Evolutionary conservation across 1,139 yeast species (phyloP).

Genomic region (Diutina pseudorugosa): DNA sequence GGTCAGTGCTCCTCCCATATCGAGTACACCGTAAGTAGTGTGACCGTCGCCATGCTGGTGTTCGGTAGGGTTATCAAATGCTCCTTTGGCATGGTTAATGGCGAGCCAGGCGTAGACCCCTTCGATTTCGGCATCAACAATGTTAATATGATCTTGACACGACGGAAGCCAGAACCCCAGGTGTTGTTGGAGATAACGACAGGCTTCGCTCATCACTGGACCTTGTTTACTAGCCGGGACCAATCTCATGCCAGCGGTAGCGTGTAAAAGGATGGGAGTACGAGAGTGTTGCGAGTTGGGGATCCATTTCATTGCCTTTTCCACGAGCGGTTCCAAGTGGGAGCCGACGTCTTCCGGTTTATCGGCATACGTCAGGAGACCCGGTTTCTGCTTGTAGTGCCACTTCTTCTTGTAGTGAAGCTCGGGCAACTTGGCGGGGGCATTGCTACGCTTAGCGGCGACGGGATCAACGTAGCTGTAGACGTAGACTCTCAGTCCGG

Average conservation of each 20-base stretch:
- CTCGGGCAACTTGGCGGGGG: conserved; percentile 23
- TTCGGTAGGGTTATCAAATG: conserved; percentile 36
- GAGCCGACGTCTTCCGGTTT: conserved; percentile 45
- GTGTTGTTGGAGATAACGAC: conserved; percentile 38
- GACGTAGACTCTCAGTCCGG: conserved; percentile 65
- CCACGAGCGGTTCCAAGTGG: conserved; percentile 45
- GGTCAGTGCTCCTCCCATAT: conserved; percentile 86
- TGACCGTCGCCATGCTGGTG: conserved; percentile 42
- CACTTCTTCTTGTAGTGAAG: conserved; percentile 36
- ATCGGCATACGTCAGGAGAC: conserved; percentile 44
- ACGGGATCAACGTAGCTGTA: conserved; percentile 53
- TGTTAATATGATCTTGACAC: conserved; percentile 47
- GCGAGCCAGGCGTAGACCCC: conserved; percentile 80
- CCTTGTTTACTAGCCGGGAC: conserved; percentile 43
- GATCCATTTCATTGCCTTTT: conserved; percentile 43
- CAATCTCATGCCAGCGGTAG: conserved; percentile 75
- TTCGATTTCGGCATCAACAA: conserved; percentile 68
- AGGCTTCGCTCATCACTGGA: conserved; percentile 38
- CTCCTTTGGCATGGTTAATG: conserved; percentile 54
- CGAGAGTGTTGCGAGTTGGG: conserved; percentile 58
- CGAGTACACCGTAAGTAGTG: conserved; percentile 61
- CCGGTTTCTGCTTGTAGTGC: conserved; percentile 56
- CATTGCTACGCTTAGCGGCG: neutral
- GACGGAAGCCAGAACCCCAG: conserved; percentile 50
- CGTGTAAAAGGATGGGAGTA: conserved; percentile 68